phyloP scores from a whole-genome alignment of 2,329 filamentous ascomycete genomes.

The Cyphellophora europaea region DNA sequence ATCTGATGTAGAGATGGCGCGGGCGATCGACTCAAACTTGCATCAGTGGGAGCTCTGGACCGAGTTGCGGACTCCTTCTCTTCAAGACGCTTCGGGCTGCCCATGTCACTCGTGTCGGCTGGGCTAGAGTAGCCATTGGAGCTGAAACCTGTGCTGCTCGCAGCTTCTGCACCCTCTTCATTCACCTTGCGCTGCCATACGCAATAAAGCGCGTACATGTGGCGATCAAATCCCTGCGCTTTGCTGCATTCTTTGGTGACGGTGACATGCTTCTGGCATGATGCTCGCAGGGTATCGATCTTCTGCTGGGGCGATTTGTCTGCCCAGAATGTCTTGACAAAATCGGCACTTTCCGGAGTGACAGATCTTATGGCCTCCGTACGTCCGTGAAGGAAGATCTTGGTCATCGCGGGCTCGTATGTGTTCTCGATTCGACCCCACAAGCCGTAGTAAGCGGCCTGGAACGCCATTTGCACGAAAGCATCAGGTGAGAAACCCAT shows the following conservation, averaged over 20 bases:
- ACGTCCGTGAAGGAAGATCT: conserved; percentile 81
- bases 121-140: conserved; percentile 59
- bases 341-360: conserved; percentile 69
- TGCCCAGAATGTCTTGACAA: conserved; percentile 89
- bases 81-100: conserved; percentile 19
- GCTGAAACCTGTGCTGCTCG: conserved; percentile 41
- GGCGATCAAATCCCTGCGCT: conserved; percentile 82
- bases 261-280: conserved; percentile 71
- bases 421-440: conserved; percentile 91
- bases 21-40: conserved; percentile 21
- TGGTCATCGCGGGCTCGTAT: conserved; percentile 98
- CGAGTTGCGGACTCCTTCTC: conserved; percentile 20
- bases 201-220: conserved; percentile 87
- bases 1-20: conserved; percentile 38
- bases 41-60: conserved; percentile 33
- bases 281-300: conserved; percentile 73
- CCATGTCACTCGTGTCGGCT: conserved; percentile 20
- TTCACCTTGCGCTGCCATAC: conserved; percentile 89
- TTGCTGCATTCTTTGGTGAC: conserved; percentile 80
- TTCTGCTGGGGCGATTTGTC: conserved; percentile 77
- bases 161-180: conserved; percentile 50
- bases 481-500: conserved; percentile 97
- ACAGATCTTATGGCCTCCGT: conserved; percentile 90
- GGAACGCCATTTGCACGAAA: conserved; percentile 98
- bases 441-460: conserved; percentile 93